Evolutionary conservation across 140 eudicot genomes (phyloP).

Genomic region (Erigeron philadelphicus): DNA sequence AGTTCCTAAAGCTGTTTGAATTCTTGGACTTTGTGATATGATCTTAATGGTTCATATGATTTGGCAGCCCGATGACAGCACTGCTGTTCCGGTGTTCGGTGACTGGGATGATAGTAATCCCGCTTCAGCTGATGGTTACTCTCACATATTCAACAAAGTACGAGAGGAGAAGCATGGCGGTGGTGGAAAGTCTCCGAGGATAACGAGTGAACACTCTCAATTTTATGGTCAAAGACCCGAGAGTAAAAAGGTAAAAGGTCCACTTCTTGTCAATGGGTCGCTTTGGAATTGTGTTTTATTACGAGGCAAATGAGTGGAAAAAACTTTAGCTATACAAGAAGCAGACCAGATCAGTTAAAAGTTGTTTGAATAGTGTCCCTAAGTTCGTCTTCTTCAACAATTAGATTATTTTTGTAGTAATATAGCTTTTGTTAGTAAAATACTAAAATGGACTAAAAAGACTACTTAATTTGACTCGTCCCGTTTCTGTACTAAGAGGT

Average conservation of each 20-base stretch:
- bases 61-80: constrained; percentile 59
- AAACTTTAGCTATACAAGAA: background rate
- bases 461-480: background rate
- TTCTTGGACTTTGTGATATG: background rate
- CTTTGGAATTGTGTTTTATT: background rate
- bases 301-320: too few species aligned
- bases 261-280: constrained; percentile 1
- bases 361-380: too few species aligned
- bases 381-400: too few species aligned
- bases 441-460: too few species aligned
- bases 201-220: constrained; percentile 32
- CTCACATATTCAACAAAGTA: constrained; percentile 52
- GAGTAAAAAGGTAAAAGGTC: constrained; percentile 42
- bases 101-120: constrained; percentile 79
- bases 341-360: background rate
- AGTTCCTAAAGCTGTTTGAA: constrained; percentile 11
- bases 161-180: constrained; percentile 61
- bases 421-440: too few species aligned
- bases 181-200: constrained; percentile 49
- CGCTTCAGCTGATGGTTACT: constrained; percentile 63
- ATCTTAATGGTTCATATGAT: constrained; percentile 5
- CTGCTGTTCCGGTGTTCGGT: constrained; percentile 70
- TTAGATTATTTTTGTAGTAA: too few species aligned
- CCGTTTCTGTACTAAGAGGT: background rate
- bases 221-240: constrained; percentile 37